A percentile compares a stretch with the other conserved stretches of the same genome.
Conservation (phyloP, 805 yeast species). For the Komagataella phaffii region DNA sequence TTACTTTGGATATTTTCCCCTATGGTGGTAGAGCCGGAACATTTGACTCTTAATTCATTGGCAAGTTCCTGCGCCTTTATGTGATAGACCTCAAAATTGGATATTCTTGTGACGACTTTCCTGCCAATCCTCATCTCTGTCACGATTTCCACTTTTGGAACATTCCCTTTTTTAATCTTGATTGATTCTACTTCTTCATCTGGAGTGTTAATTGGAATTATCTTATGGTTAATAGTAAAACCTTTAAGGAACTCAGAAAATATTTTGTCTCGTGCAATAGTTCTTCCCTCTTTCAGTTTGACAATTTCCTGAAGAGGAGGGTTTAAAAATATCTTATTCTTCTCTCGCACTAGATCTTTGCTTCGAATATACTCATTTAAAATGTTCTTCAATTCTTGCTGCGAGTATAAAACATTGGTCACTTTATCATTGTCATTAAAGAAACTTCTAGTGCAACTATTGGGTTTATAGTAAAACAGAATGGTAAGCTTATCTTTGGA, state of each 20-base stretch:
- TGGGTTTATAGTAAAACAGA: slow-evolving; percentile 43
- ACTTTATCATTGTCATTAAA: slow-evolving; percentile 27
- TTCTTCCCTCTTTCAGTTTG: slow-evolving; percentile 12
- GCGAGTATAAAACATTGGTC: slow-evolving; percentile 30
- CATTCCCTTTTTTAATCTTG: slow-evolving; percentile 43
- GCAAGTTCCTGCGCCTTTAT: slow-evolving; percentile 56
- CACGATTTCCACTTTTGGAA: slow-evolving; percentile 52
- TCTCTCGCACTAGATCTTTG: slow-evolving; percentile 34
- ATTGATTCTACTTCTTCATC: slow-evolving; percentile 21
- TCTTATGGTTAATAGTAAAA: slow-evolving; percentile 35
- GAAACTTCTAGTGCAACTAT: slow-evolving; percentile 29
- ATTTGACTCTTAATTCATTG: slow-evolving; percentile 55
- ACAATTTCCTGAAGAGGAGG: slow-evolving; percentile 33
- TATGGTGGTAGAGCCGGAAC: slow-evolving; percentile 82
- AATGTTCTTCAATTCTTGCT: slow-evolving; percentile 37
- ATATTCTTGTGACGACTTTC: slow-evolving; percentile 62
- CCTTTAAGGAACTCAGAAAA: slow-evolving; percentile 27
- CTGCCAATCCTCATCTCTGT: slow-evolving; percentile 75
- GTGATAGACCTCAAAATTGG: slow-evolving; percentile 54
- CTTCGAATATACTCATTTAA: slow-evolving; percentile 42
- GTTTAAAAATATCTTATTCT: slow-evolving; percentile 39
- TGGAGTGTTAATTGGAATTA: slow-evolving; percentile 25
- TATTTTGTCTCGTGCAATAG: slow-evolving; percentile 21
- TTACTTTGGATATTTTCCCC: slow-evolving; percentile 42
- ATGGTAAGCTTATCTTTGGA: slow-evolving; percentile 12